Evolutionary conservation across 2,329 filamentous ascomycete genomes (phyloP).

Genomic region (Trichoderma afroharzianum): DNA sequence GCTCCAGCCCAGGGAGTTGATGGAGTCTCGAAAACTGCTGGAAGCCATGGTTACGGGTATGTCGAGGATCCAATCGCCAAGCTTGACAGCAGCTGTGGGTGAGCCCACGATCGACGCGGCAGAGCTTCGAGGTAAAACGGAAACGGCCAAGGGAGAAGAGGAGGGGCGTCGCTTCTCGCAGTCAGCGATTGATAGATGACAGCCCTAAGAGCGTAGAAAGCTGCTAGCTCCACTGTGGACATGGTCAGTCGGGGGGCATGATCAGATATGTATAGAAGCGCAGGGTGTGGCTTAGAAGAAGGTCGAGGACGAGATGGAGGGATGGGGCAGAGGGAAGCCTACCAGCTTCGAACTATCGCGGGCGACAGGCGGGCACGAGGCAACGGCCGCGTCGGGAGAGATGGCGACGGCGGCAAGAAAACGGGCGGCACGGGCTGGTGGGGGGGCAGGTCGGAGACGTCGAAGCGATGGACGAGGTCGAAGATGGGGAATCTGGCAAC

Average conservation of each 20-base stretch:
- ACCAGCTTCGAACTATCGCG: constrained; percentile 17
- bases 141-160: not conserved
- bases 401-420: constrained; percentile 27
- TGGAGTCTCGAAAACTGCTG: constrained; percentile 84
- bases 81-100: not conserved
- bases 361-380: constrained; percentile 22
- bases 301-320: constrained; percentile 10
- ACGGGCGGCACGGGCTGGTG: constrained; percentile 17
- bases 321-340: constrained; percentile 15
- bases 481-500: constrained; percentile 21
- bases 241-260: constrained; percentile 23
- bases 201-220: constrained; percentile 2
- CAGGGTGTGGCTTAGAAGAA: constrained; percentile 9
- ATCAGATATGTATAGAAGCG: constrained; percentile 18
- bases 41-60: constrained; percentile 67
- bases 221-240: constrained; percentile 19
- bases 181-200: constrained; percentile 12
- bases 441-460: constrained; percentile 18
- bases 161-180: not conserved
- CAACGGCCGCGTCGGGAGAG: constrained; percentile 24
- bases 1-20: constrained; percentile 93
- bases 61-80: not conserved
- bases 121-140: constrained; percentile 2
- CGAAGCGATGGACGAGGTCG: constrained; percentile 1
- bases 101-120: not conserved